Base-by-base conservation (phyloP, 192 early-diverging fungal species). In the Phycomyces blakesleeanus region DNA sequence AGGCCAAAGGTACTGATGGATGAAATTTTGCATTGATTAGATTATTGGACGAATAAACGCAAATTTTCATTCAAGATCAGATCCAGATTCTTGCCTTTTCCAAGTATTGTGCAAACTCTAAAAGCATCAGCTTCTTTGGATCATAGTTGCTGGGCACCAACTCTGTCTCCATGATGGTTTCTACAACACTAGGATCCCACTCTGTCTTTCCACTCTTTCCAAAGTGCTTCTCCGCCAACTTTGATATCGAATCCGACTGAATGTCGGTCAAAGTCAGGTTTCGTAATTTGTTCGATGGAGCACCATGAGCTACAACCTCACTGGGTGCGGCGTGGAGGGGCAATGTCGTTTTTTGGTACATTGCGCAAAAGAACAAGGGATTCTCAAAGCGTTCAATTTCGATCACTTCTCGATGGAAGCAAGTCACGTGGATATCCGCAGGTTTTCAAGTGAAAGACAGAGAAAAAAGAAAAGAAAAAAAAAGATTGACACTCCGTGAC, bases 41-140 rank as follows among this genome's bases (percentile, higher is more conserved):
- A 39, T 16, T 74, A 26, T n/a, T 37, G 41, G 16, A 57, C 10
- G 20, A 21, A 37, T n/a, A 29, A 51, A 41, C 37, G 11, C 3
- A 58, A 44, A 11, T 41, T 25, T 41, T 25, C 24, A 18, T 15
- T 57, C 34, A 20, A 69, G 18, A 39, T 57, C 37, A 25, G 5
- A 16, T 5, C 26, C 57, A 5, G 59, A 40, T 15, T 6, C 56
- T 34, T 77, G 83, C 83, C 77, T 84, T 87, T 77, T 89, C 92
- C 26, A 93, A 68, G 66, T 92, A 93, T 25, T 91, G 90, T 41
- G 76, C 85, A 52, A 84, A 81, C 57, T 93, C 92, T 26, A 93
- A 70, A 16, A 93, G 72, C 59, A 85, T 82, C 14, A 91, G 25
- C 47, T 89, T 89, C 21, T 76, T 72, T 14, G 80, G 47, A n/a